These are phyloP conservation scores for Geosmithia putterillii DNA, from an alignment of 2,329 filamentous ascomycete genomes.

Conservation along the genomic window DNA sequence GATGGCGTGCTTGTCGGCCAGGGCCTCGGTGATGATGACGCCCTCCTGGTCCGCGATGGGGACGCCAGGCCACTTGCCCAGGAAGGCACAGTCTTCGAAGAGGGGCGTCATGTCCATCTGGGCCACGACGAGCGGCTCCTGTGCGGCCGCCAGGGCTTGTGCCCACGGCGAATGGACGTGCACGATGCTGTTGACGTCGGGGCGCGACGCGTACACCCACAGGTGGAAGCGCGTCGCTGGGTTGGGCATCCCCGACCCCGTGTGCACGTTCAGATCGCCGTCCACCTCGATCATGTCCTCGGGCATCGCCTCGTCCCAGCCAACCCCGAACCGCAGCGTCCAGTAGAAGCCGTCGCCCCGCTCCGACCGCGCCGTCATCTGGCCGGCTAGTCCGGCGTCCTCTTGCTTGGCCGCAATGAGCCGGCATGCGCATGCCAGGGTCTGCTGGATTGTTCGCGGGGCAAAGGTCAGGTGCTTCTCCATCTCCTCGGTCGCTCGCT, in stretches of 20 bases:
- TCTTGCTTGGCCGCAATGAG: conserved; percentile 2
- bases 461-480: conserved; percentile 2
- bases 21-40: conserved; percentile 2
- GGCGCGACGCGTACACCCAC: conserved; percentile 1
- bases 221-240: conserved; percentile 4
- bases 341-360: conserved; percentile 3
- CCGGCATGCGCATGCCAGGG: conserved; percentile 3
- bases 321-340: conserved; percentile 3
- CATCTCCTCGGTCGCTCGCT: conserved; percentile 3
- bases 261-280: conserved; percentile 2
- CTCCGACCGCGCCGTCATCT: conserved; percentile 2
- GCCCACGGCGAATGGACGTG: conserved; percentile 3
- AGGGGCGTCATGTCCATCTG: conserved; percentile 4
- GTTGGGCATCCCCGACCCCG: conserved; percentile 2
- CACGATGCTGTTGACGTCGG: conserved; percentile 3
- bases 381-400: conserved; percentile 2
- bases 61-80: conserved; percentile 3
- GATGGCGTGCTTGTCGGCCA: conserved; percentile 1
- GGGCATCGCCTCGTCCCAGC: conserved; percentile 3
- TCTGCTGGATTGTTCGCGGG: conserved; percentile 1
- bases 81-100: conserved; percentile 2
- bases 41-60: conserved; percentile 4
- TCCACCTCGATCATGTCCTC: conserved; percentile 4
- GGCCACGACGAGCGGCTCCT: conserved; percentile 3
- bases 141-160: conserved; percentile 2